Percentiles rank a stretch among this genome's conserved stretches.
Conservation (phyloP, 2,329 filamentous ascomycete genomes). For the Lojkania enalia region DNA sequence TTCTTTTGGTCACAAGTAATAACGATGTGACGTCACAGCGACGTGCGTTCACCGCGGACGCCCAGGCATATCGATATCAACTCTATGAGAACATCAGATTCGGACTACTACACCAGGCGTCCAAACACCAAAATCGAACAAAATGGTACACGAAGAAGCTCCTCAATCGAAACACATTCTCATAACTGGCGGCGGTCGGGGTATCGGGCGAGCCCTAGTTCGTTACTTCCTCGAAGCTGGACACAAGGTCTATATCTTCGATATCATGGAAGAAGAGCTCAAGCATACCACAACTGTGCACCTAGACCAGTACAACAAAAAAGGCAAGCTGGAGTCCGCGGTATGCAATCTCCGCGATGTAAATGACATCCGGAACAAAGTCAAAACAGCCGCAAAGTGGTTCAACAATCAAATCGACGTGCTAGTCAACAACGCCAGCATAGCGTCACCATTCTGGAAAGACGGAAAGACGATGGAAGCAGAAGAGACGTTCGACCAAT, state of each 20-base stretch:
- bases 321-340: slow-evolving; percentile 40
- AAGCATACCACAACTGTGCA: slow-evolving; percentile 46
- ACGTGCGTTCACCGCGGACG: too few species aligned
- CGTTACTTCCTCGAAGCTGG: slow-evolving; percentile 51
- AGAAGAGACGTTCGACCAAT: slow-evolving; percentile 47
- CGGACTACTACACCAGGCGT: too few species aligned
- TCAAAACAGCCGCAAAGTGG: slow-evolving; percentile 49
- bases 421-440: slow-evolving; percentile 45
- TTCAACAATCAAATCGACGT: slow-evolving; percentile 47
- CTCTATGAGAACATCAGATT: too few species aligned
- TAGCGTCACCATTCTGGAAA: slow-evolving; percentile 47
- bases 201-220: slow-evolving; percentile 54
- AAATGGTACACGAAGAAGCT: too few species aligned
- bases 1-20: too few species aligned
- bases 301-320: slow-evolving; percentile 42
- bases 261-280: slow-evolving; percentile 46
- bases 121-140: too few species aligned
- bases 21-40: too few species aligned
- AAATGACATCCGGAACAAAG: slow-evolving; percentile 46
- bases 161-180: slow-evolving; percentile 38
- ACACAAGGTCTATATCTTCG: slow-evolving; percentile 53
- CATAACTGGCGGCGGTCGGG: slow-evolving; percentile 50
- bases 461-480: slow-evolving; percentile 54
- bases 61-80: too few species aligned
- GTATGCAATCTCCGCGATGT: slow-evolving; percentile 52